Evolutionary conservation across 352 stramenopile species (phyloP).

Genomic region (Globisporangium solare): DNA sequence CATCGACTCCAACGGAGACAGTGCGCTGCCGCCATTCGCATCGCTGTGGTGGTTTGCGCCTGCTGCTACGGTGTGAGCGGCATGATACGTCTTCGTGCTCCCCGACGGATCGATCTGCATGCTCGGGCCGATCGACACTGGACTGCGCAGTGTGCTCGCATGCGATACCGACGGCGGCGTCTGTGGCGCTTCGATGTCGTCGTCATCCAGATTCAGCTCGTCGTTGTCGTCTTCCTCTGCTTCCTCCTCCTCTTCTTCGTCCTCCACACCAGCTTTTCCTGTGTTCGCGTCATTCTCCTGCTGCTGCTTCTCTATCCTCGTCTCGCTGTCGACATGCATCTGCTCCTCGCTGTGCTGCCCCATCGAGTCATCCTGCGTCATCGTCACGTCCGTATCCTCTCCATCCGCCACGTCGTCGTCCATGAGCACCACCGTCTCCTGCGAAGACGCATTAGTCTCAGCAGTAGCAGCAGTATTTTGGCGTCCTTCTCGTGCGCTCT

Average conservation of each 20-base stretch:
- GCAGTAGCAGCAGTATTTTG: not conserved
- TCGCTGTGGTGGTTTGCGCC: slow-evolving; percentile 1
- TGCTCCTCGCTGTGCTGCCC: slow-evolving; percentile 8
- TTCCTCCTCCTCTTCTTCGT: slow-evolving; percentile 2
- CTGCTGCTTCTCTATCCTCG: not conserved
- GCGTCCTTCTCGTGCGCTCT: not conserved
- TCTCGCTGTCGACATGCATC: not conserved
- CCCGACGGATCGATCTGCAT: slow-evolving; percentile 19
- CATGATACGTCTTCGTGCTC: slow-evolving; percentile 18
- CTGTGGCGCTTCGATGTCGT: slow-evolving; percentile 12
- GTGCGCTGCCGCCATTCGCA: not conserved
- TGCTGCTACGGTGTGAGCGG: not conserved
- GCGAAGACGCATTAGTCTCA: slow-evolving; percentile 1
- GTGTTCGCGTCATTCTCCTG: not conserved
- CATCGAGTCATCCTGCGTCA: slow-evolving; percentile 11
- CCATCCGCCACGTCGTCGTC: slow-evolving; percentile 8
- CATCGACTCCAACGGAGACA: not conserved
- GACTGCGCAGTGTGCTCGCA: slow-evolving; percentile 6
- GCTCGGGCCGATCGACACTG: slow-evolving; percentile 2
- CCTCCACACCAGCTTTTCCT: not conserved
- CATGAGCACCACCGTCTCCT: slow-evolving; percentile 6
- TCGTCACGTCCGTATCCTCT: slow-evolving; percentile 3
- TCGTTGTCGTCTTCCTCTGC: slow-evolving; percentile 5
- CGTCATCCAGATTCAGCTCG: not conserved
- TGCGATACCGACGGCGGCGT: slow-evolving; percentile 13